Evolutionary conservation across 768 basidiomycete species (phyloP).

Genomic region (Rhodotorula toruloides): DNA sequence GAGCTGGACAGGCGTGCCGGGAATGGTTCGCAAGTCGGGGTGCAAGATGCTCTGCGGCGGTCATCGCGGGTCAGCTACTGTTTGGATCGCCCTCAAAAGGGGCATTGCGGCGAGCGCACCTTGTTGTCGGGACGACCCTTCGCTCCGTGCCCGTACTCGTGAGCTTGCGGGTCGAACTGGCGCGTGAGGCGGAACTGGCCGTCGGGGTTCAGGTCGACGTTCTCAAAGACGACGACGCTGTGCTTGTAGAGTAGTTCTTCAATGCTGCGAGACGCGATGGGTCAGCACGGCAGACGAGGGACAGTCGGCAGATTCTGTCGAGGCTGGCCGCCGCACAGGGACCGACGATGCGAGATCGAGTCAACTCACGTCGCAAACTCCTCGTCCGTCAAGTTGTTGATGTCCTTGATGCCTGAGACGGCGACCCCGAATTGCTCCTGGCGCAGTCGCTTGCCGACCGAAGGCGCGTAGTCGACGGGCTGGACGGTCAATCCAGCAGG

Average conservation of each 20-base stretch:
- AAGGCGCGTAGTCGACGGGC: slow-evolving; percentile 17
- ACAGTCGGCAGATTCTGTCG: background rate
- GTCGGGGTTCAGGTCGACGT: slow-evolving; percentile 28
- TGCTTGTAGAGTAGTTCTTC: slow-evolving; percentile 40
- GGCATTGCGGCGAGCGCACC: background rate
- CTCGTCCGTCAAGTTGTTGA: slow-evolving; percentile 17
- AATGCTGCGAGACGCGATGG: slow-evolving; percentile 5
- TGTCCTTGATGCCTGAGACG: slow-evolving; percentile 28
- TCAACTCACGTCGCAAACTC: slow-evolving; percentile 2
- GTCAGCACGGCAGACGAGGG: no score
- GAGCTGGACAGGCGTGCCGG: slow-evolving; percentile 81
- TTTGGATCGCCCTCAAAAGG: background rate
- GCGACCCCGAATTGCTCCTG: slow-evolving; percentile 26
- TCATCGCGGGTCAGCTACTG: background rate
- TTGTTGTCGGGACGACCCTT: slow-evolving; percentile 38
- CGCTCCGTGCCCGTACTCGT: slow-evolving; percentile 31
- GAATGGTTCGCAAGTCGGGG: slow-evolving; percentile 85
- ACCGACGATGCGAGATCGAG: background rate
- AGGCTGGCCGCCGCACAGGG: background rate
- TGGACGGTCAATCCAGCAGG: slow-evolving; percentile 3
- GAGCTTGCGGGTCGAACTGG: slow-evolving; percentile 31
- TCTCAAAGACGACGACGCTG: slow-evolving; percentile 36
- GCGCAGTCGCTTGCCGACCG: slow-evolving; percentile 1
- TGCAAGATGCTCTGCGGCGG: slow-evolving; percentile 47
- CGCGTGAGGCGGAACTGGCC: slow-evolving; percentile 31